Conservation (phyloP, 1,284 basidiomycete genomes). For the Peniophora sp. region DNA sequence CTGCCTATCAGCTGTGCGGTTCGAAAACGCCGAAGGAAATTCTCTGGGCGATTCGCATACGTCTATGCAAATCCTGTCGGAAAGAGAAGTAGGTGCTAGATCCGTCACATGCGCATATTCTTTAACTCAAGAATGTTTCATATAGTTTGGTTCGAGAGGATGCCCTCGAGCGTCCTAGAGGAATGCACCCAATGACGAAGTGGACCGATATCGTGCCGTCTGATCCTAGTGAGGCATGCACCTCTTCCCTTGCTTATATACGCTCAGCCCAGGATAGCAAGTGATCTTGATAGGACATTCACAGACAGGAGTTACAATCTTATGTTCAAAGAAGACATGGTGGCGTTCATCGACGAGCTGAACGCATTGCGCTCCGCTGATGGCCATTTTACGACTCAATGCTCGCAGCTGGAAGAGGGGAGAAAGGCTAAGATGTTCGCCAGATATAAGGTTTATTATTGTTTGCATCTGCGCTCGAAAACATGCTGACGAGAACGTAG, state of each 20-base stretch:
- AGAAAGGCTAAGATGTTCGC: too few species aligned
- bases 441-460: too few species aligned
- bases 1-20: not conserved
- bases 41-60: not conserved
- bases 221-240: not conserved
- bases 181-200: not conserved
- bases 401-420: too few species aligned
- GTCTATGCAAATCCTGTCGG: not conserved
- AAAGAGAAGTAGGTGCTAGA: not conserved
- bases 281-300: too few species aligned
- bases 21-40: not conserved
- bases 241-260: too few species aligned
- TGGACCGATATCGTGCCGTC: not conserved
- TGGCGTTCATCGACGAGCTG: too few species aligned
- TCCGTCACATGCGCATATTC: not conserved
- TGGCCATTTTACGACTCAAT: too few species aligned
- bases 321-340: too few species aligned
- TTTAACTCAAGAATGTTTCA: not conserved
- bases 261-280: too few species aligned
- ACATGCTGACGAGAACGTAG: not conserved
- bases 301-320: too few species aligned
- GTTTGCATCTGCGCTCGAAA: not conserved
- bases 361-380: too few species aligned
- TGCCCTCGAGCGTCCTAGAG: not conserved
- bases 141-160: too few species aligned